Evolutionary conservation across 345 rosid genomes (phyloP), one percentile per base, ranked within the genome.

Genomic region (Cochlearia excelsa): DNA sequence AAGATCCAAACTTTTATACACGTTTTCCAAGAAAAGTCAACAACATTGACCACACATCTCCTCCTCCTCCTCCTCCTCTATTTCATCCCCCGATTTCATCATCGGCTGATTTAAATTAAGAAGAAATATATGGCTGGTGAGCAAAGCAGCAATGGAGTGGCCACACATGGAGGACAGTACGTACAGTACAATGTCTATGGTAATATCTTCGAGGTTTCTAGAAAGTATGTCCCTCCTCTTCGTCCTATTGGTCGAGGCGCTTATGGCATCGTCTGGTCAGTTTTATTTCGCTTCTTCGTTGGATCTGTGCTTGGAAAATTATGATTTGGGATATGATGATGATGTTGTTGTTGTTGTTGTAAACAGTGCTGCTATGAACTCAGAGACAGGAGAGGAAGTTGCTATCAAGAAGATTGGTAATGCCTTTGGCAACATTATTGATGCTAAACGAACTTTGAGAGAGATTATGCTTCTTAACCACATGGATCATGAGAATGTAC

Each of bases 221-320:
- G 81, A 69, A 90, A 90, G 78, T 94, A 94, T 64, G 84, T 85
- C 30, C 99, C 96, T 72, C 99, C 99, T 61, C 79, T 94, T 40
- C 97, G 99, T 54, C 99, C 99, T n/a, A 80, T 94, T 27, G 99
- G 99, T 44, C 67, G 97, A 54, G 99, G 99, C 33, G 99, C 99
- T 72, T 84, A 90, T 61, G 99, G 99, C 9, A 85, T 90, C 64
- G 99, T 94, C 77, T 94, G 97, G 99, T 90, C 57, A 73, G 83
- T 68, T 37, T 7, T 2, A 7, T 1, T 1, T 3, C 0, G 26
- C 1, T 6, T 37, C 7, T 37, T 37, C 7, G n/a, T 4, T 38
- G 28, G 35, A 52, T 43, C 44, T 63, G 48, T 64, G 45, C 44
- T 5, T 34, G 4, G 30, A 28, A 30, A 65, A 52, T 9, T 39